Percentiles rank a stretch among this genome's conserved stretches.
Conservation (phyloP, 1,284 basidiomycete species). For the Moesziomyces parantarcticus region DNA sequence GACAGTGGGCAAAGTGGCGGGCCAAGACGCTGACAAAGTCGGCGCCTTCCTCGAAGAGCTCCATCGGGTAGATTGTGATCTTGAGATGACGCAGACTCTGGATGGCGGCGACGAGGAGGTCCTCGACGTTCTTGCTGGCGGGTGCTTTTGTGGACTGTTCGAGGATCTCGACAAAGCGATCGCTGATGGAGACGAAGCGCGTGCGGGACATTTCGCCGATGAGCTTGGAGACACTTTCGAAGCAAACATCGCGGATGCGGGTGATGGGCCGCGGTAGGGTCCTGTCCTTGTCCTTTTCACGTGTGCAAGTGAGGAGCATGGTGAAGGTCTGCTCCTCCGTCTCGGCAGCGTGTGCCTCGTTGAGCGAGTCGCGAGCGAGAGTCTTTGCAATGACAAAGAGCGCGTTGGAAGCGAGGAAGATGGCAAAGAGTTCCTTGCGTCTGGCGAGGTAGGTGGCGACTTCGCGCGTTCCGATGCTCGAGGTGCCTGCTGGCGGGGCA, state of each 20-base stretch:
- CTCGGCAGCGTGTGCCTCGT: slow-evolving; percentile 46
- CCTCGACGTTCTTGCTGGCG: slow-evolving; percentile 56
- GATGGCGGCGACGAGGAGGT: slow-evolving; percentile 58
- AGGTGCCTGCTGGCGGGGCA: slow-evolving; percentile 1
- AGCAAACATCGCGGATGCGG: slow-evolving; percentile 54
- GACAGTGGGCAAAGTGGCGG: slow-evolving; percentile 83
- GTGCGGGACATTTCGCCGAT: slow-evolving; percentile 61
- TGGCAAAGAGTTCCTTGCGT: slow-evolving; percentile 47
- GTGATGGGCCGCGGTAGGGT: slow-evolving; percentile 31
- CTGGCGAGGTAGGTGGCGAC: slow-evolving; percentile 48
- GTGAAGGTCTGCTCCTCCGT: slow-evolving; percentile 56
- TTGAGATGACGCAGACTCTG: slow-evolving; percentile 60
- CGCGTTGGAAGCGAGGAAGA: slow-evolving; percentile 46
- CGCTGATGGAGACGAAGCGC: slow-evolving; percentile 58
- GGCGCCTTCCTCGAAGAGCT: slow-evolving; percentile 90
- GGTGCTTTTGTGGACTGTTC: slow-evolving; percentile 52
- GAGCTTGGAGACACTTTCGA: slow-evolving; percentile 57
- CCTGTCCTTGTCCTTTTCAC: slow-evolving; percentile 55
- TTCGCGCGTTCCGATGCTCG: slow-evolving; percentile 28
- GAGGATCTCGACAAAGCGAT: slow-evolving; percentile 62
- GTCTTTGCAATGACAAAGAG: slow-evolving; percentile 45
- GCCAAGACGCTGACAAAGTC: slow-evolving; percentile 88
- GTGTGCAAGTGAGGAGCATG: slow-evolving; percentile 57
- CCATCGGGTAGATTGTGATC: slow-evolving; percentile 81
- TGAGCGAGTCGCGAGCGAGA: slow-evolving; percentile 18